Conservation (phyloP, 192 early-diverging fungal species). For the Geranomyces michiganensis region DNA sequence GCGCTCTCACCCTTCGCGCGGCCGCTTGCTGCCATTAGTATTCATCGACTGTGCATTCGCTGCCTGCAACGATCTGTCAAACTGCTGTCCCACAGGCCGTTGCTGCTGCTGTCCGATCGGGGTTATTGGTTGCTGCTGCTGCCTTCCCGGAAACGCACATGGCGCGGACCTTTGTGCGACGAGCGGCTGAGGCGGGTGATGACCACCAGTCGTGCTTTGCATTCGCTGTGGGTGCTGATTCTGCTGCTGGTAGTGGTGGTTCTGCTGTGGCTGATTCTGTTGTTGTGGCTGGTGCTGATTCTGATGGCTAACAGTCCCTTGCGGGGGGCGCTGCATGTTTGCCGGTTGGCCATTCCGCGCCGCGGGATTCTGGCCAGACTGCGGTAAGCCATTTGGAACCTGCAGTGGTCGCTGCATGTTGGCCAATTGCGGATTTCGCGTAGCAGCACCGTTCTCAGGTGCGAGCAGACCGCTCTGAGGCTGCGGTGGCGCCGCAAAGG, state of each 20-base stretch:
- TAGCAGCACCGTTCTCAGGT: neutral
- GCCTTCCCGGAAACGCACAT: neutral
- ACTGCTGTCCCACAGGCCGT: neutral
- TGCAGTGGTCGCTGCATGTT: neutral
- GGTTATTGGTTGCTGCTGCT: neutral
- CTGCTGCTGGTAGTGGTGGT: neutral
- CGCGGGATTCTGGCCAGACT: no score
- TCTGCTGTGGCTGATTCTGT: neutral
- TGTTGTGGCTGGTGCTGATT: neutral
- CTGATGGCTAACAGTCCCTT: no score
- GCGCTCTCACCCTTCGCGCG: neutral
- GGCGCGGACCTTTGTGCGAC: conserved; percentile 1
- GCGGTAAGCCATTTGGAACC: neutral
- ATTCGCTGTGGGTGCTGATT: no score
- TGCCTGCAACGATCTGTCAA: no score
- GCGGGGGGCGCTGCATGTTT: neutral
- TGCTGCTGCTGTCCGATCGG: neutral
- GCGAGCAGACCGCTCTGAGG: neutral
- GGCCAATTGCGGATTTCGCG: neutral
- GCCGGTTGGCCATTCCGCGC: neutral
- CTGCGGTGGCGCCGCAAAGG: no score
- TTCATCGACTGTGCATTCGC: no score
- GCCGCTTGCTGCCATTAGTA: neutral
- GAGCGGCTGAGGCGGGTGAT: neutral
- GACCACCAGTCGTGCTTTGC: no score